A percentile compares a stretch with the other conserved stretches of the same genome.
Evolutionary conservation across 2,329 filamentous ascomycete genomes (phyloP).

Genomic region (Phialophora verrucosa): DNA sequence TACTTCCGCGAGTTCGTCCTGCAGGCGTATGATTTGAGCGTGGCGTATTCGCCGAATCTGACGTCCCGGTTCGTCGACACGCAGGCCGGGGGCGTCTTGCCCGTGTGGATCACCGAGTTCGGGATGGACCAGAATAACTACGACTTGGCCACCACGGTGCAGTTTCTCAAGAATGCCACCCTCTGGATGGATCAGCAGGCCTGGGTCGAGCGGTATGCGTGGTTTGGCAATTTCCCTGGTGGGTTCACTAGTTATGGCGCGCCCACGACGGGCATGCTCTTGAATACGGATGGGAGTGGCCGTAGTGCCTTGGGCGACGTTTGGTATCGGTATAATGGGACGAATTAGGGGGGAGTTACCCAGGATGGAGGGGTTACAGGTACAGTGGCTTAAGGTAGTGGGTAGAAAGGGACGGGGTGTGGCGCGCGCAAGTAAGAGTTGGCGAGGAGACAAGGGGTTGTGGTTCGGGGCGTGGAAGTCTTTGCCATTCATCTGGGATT

Average conservation of each 20-base stretch:
- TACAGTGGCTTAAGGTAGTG: no score
- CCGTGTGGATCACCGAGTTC: conserved; percentile 55
- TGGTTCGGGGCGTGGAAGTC: no score
- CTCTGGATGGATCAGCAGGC: conserved; percentile 48
- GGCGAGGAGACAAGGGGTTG: no score
- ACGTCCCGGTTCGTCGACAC: neutral
- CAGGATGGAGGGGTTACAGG: no score
- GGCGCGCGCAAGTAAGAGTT: no score
- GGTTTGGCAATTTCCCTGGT: conserved; percentile 43
- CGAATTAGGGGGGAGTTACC: neutral
- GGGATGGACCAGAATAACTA: conserved; percentile 49
- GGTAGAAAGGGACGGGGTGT: no score
- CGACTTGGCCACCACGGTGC: conserved; percentile 46
- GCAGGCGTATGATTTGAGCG: conserved; percentile 40
- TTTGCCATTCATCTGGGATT: no score
- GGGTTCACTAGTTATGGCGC: conserved; percentile 25
- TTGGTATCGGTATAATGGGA: conserved; percentile 25
- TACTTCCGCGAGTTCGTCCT: conserved; percentile 48
- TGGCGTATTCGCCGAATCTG: neutral
- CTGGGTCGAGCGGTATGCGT: conserved; percentile 50
- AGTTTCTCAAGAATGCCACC: conserved; percentile 47
- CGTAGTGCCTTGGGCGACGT: conserved; percentile 22
- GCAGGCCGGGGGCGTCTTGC: conserved; percentile 38
- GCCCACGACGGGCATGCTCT: conserved; percentile 33
- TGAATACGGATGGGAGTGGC: conserved; percentile 38